Base-by-base conservation (phyloP, 352 stramenopile genomes). In the Phytophthora megakarya region DNA sequence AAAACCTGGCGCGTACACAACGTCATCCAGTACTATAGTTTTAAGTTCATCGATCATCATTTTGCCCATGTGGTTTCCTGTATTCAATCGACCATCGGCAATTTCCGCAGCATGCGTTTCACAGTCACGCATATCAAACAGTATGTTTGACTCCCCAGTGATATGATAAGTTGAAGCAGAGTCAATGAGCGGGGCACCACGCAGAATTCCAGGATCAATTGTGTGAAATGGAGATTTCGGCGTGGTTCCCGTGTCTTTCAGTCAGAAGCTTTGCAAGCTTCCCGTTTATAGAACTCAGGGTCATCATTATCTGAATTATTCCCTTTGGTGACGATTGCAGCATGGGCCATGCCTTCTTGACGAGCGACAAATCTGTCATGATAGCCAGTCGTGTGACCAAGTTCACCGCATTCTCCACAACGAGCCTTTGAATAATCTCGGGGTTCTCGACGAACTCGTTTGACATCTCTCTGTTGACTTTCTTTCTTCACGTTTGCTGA, bases 181-280 rank as follows among this genome's bases (percentile, higher is more conserved):
- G 18, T 63, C 54, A 21, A 62, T 33, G 10, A 62, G 35, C 54
- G 54, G 43, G 54, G 55, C 35, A 49, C 55, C 26, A 43, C 5
- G 0, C 11, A 0, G 1, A 43, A 50, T 47, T 21, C 55, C 55
- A 3, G 44, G 55, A 8, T 49, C 54, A 38, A 40, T 47, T n/a
- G 11, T 9, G n/a, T n/a, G n/a, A 23, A 12, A 5, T 11, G 2
- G 18, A 2, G 2, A 15, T 38, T 32, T 3, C 10, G 10, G 10
- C 6, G 16, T 47, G 18, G 55, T 16, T 63, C 44, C 55, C 55
- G 35, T 21, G 44, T n/a, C n/a, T n/a, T n/a, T n/a, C n/a, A n/a
- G n/a, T n/a, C n/a, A n/a, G n/a, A n/a, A n/a, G n/a, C n/a, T n/a
- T n/a, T n/a, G n/a, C n/a, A n/a, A n/a, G n/a, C n/a, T n/a, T n/a